Evolutionary conservation across 768 basidiomycete species (phyloP).

Genomic region (Podaxis sp.): DNA sequence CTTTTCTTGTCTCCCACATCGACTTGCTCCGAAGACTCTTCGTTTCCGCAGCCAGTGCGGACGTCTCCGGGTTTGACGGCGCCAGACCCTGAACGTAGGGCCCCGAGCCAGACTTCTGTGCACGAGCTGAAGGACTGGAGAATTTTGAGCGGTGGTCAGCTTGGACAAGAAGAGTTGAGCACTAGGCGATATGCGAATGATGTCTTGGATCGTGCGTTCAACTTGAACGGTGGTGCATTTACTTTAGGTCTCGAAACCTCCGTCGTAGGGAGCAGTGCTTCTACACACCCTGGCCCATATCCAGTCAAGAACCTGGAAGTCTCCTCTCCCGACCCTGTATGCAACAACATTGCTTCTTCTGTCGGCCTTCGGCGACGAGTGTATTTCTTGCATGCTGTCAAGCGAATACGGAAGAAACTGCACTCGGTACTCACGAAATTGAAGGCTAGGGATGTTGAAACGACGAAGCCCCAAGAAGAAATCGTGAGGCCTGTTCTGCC

Average conservation of each 20-base stretch:
- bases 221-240: neutral
- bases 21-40: slow-evolving; percentile 8
- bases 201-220: slow-evolving; percentile 7
- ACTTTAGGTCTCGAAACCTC: neutral
- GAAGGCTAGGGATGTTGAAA: neutral
- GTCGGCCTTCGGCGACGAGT: neutral
- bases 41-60: slow-evolving; percentile 13
- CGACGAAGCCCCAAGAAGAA: neutral
- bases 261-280: neutral
- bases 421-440: neutral
- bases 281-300: neutral
- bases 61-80: slow-evolving; percentile 15
- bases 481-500: neutral
- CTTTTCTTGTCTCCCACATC: slow-evolving; percentile 25
- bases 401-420: neutral
- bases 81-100: slow-evolving; percentile 1
- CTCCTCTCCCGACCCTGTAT: neutral
- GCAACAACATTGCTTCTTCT: neutral
- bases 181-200: slow-evolving; percentile 5
- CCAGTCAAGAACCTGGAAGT: neutral
- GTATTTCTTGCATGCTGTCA: neutral
- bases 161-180: slow-evolving; percentile 2
- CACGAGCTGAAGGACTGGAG: slow-evolving; percentile 4
- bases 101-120: neutral
- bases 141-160: neutral